Conservation (phyloP, 805 yeast species). For the Kuraishia floccosa region DNA sequence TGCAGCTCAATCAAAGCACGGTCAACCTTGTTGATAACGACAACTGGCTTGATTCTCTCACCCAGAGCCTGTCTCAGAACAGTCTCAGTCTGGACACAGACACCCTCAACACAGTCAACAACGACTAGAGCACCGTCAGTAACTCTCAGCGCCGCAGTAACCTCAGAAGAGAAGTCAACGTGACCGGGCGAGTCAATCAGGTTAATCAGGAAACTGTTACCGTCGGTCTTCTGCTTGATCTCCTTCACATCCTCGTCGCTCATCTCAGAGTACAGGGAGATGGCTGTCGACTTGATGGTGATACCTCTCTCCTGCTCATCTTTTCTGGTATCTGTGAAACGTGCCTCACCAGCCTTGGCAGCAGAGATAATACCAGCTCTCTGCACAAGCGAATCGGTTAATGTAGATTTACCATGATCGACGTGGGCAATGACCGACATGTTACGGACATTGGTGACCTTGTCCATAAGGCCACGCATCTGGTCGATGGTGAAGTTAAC, state of each 20-base stretch:
- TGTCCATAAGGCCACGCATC: constrained; percentile 99
- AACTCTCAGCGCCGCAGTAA: constrained; percentile 99
- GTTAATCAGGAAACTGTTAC: constrained; percentile 93
- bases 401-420: constrained; percentile 99
- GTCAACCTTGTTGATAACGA: constrained; percentile 97
- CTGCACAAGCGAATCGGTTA: constrained; percentile 98
- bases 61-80: constrained; percentile 98
- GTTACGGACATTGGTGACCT: constrained; percentile 99
- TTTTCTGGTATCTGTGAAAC: constrained; percentile 99
- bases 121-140: constrained; percentile 99
- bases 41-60: constrained; percentile 99
- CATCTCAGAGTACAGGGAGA: constrained; percentile 88
- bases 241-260: constrained; percentile 75
- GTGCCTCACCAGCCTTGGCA: constrained; percentile 99
- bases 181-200: constrained; percentile 99
- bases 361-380: constrained; percentile 99
- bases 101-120: constrained; percentile 99
- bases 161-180: constrained; percentile 99
- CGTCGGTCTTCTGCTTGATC: constrained; percentile 86
- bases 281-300: constrained; percentile 98
- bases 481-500: constrained; percentile 67
- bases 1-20: constrained; percentile 98
- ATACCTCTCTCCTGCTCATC: constrained; percentile 99
- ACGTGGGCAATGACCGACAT: constrained; percentile 99
- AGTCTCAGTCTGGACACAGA: constrained; percentile 99